Evolutionary conservation across 345 rosid species (phyloP).

Genomic region (Moricandia moricandioides): DNA sequence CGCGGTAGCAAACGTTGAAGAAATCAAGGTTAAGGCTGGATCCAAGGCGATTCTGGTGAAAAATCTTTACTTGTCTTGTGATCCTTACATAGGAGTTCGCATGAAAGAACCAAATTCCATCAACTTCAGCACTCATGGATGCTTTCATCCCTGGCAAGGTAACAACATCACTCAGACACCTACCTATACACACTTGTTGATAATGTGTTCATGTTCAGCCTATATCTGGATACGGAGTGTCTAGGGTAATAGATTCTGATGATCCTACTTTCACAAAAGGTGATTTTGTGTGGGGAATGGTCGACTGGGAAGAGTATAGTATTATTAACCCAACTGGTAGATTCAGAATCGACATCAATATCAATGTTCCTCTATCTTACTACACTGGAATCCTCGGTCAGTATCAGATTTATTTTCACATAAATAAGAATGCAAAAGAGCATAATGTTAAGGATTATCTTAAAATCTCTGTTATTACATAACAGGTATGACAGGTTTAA

Average conservation of each 20-base stretch:
- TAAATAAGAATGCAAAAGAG: not conserved
- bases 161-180: not conserved
- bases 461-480: not conserved
- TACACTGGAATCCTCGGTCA: slow-evolving; percentile 56
- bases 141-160: slow-evolving; percentile 34
- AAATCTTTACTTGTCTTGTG: slow-evolving; percentile 50
- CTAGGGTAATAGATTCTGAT: slow-evolving; percentile 51
- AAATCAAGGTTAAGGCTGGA: slow-evolving; percentile 26
- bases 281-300: slow-evolving; percentile 48
- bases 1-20: too few species aligned
- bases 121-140: not conserved
- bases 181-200: not conserved
- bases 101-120: slow-evolving; percentile 33
- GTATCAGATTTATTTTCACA: not conserved
- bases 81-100: slow-evolving; percentile 46
- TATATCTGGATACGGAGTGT: slow-evolving; percentile 51
- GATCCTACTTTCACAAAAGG: slow-evolving; percentile 42
- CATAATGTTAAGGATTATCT: too few species aligned
- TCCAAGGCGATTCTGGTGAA: slow-evolving; percentile 36
- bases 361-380: slow-evolving; percentile 54
- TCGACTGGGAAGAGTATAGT: slow-evolving; percentile 61
- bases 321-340: slow-evolving; percentile 14
- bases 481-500: slow-evolving; percentile 51
- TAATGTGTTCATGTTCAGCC: slow-evolving; percentile 35
- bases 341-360: slow-evolving; percentile 41